Evolutionary conservation across 2,329 filamentous ascomycete species (phyloP).

Genomic region (Dothideomycetes sp.): DNA sequence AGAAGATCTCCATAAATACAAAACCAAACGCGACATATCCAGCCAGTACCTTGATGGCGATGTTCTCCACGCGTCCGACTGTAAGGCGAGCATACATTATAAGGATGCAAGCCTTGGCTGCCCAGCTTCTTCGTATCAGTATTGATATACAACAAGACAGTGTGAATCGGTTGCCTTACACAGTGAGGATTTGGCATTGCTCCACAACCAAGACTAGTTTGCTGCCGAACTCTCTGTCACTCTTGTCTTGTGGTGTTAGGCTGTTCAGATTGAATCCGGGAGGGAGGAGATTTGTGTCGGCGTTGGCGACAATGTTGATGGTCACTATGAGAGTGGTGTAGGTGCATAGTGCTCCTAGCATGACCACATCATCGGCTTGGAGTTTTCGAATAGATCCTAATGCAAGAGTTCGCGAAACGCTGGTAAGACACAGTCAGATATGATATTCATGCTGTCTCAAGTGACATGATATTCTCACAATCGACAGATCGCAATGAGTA

Average conservation of each 20-base stretch:
- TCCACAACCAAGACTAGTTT: conserved; percentile 29
- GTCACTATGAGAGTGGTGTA: conserved; percentile 40
- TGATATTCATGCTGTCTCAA: conserved; percentile 3
- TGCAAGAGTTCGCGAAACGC: conserved; percentile 32
- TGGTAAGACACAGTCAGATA: conserved; percentile 12
- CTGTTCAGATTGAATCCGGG: conserved; percentile 33
- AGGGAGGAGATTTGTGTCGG: conserved; percentile 33
- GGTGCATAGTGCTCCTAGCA: conserved; percentile 38
- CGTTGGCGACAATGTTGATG: conserved; percentile 32
- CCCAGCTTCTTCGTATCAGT: conserved; percentile 16
- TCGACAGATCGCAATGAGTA: conserved; percentile 28
- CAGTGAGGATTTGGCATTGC: conserved; percentile 23
- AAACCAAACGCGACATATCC: conserved; percentile 24
- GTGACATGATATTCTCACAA: conserved; percentile 23
- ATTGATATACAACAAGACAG: no score
- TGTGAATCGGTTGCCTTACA: conserved; percentile 10
- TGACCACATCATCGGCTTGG: conserved; percentile 48
- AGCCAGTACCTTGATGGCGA: conserved; percentile 22
- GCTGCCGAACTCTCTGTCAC: conserved; percentile 20
- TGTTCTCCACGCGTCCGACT: conserved; percentile 22
- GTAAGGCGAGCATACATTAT: conserved; percentile 28
- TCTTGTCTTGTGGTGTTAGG: conserved; percentile 18
- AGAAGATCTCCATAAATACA: conserved; percentile 28
- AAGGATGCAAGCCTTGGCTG: conserved; percentile 25
- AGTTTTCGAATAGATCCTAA: conserved; percentile 37